phyloP scores from a whole-genome alignment of 2,329 filamentous ascomycete species.

The Ambrosiella cleistominuta region DNA sequence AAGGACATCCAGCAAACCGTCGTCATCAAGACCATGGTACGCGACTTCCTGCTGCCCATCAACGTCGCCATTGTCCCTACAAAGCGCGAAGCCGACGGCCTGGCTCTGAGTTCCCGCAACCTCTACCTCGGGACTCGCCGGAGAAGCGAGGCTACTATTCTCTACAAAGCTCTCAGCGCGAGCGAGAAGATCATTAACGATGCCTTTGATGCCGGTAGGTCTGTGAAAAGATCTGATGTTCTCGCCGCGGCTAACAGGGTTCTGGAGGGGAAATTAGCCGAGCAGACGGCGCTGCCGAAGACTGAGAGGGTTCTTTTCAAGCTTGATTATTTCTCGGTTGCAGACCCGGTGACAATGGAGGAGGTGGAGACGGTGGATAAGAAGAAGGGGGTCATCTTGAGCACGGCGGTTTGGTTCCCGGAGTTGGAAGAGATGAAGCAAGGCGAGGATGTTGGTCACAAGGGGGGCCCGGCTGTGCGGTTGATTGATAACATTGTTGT shows the following conservation, averaged over 20 bases:
- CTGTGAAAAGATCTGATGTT: slow-evolving; percentile 43
- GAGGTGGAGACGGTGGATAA: slow-evolving; percentile 59
- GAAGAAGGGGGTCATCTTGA: slow-evolving; percentile 60
- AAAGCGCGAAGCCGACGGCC: slow-evolving; percentile 56
- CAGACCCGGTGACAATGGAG: slow-evolving; percentile 67
- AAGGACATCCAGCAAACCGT: slow-evolving; percentile 97
- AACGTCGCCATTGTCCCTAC: slow-evolving; percentile 61
- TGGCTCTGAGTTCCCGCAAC: slow-evolving; percentile 85
- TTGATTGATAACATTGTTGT: slow-evolving; percentile 89
- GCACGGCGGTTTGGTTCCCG: slow-evolving; percentile 78
- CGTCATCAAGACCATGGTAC: slow-evolving; percentile 69
- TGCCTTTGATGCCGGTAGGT: slow-evolving; percentile 15
- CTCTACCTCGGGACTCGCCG: slow-evolving; percentile 72
- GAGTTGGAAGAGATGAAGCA: slow-evolving; percentile 53
- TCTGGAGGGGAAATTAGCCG: slow-evolving; percentile 32
- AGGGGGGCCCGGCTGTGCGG: slow-evolving; percentile 57
- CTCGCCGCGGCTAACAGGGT: slow-evolving; percentile 52
- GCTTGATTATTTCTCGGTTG: slow-evolving; percentile 81
- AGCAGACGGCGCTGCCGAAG: slow-evolving; percentile 44
- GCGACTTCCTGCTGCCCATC: slow-evolving; percentile 68
- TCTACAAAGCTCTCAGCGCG: slow-evolving; percentile 50
- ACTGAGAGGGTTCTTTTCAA: slow-evolving; percentile 53
- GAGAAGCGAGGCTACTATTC: slow-evolving; percentile 52
- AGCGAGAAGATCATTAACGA: slow-evolving; percentile 43
- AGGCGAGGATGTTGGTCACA: slow-evolving; percentile 59